Conservation (phyloP, 2,329 filamentous ascomycete species). For the Plectosphaerella sp. region DNA sequence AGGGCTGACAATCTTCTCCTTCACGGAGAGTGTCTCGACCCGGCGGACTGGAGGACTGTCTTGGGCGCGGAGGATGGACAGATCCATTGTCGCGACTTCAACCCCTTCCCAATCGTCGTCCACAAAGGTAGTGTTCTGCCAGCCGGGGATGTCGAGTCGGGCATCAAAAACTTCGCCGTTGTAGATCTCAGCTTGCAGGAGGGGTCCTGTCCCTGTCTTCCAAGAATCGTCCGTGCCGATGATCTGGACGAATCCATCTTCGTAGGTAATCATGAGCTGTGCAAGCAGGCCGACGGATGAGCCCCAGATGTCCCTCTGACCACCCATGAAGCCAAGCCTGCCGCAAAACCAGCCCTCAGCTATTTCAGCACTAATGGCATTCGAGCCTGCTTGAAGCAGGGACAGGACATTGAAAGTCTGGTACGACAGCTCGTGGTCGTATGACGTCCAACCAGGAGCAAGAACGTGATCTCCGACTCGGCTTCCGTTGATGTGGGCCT, state of each 20-base stretch:
- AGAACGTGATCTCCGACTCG: constrained; percentile 33
- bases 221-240: not conserved
- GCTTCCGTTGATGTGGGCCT: constrained; percentile 40
- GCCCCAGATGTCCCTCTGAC: constrained; percentile 19
- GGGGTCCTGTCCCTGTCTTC: constrained; percentile 1
- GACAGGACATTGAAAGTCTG: constrained; percentile 46
- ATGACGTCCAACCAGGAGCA: constrained; percentile 49
- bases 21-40: constrained; percentile 18
- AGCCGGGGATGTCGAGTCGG: not conserved
- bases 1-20: constrained; percentile 20
- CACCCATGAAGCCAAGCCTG: constrained; percentile 15
- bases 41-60: constrained; percentile 8
- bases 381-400: constrained; percentile 27
- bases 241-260: not conserved
- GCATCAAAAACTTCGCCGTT: constrained; percentile 10
- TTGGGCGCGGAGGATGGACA: not conserved
- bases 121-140: not conserved
- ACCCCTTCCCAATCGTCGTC: not conserved
- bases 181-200: constrained; percentile 7
- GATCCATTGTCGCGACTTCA: no score
- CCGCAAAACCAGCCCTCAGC: constrained; percentile 40
- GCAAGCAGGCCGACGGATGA: not conserved
- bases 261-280: not conserved
- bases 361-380: constrained; percentile 33
- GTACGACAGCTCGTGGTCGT: constrained; percentile 43